A percentile compares a stretch with the other conserved stretches of the same genome.
Conservation (phyloP, 176 grass and related monocot genomes). For the Musa schizocarpa region DNA sequence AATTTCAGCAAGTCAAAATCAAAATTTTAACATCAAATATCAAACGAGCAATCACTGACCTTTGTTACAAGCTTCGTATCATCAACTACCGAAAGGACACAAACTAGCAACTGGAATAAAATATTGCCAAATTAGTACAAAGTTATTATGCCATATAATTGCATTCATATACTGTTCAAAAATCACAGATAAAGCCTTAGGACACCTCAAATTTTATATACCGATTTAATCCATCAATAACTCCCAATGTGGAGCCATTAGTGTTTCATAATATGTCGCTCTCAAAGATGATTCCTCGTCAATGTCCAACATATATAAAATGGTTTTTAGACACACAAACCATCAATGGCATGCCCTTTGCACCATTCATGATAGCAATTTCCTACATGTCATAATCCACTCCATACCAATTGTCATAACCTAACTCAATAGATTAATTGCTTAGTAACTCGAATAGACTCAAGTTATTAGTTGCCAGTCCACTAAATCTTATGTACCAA, state of each 20-base stretch:
- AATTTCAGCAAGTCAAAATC: not conserved
- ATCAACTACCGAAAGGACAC: conserved; percentile 76
- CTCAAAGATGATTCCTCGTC: not conserved
- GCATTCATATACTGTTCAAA: not conserved
- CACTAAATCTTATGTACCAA: no score
- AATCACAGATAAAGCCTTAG: not conserved
- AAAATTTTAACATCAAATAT: not conserved
- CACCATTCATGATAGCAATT: no score
- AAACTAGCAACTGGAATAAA: conserved; percentile 53
- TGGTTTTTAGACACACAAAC: not conserved
- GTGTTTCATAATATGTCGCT: not conserved
- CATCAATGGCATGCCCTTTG: not conserved
- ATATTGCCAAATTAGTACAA: conserved; percentile 23
- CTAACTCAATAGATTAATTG: no score
- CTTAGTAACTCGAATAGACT: no score
- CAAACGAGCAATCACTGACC: conserved; percentile 25
- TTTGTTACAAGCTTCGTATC: conserved; percentile 89
- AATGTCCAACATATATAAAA: not conserved
- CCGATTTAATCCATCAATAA: not conserved
- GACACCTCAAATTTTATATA: not conserved
- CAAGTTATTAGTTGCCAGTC: no score
- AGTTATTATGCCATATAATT: not conserved
- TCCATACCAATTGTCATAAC: no score
- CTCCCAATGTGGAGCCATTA: not conserved
- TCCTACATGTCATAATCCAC: no score